Evolutionary conservation across 257 asterid genomes (phyloP).

Genomic region (Solanum corneliomulleri): DNA sequence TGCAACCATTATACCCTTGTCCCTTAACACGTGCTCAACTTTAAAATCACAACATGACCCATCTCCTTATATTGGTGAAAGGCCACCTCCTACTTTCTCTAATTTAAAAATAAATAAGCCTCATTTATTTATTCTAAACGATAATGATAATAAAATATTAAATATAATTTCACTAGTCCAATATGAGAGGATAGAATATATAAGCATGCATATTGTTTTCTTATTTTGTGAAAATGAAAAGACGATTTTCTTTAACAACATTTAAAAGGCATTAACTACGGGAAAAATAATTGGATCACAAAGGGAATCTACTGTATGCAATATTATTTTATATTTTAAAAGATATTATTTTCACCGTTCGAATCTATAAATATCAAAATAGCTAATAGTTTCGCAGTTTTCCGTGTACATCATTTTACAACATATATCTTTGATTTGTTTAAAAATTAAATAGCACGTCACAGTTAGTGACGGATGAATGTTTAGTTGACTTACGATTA

Average conservation of each 20-base stretch:
- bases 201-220: neutral
- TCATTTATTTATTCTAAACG: neutral
- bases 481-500: neutral
- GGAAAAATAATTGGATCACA: too few species aligned
- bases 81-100: neutral
- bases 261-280: neutral
- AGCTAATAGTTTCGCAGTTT: neutral
- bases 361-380: neutral
- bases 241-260: neutral
- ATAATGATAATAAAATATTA: too few species aligned
- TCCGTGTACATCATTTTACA: neutral
- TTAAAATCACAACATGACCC: neutral
- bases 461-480: neutral
- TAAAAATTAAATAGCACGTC: neutral
- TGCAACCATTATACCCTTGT: neutral
- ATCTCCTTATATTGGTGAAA: neutral
- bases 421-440: neutral
- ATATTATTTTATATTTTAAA: neutral
- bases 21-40: neutral
- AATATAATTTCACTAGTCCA: too few species aligned
- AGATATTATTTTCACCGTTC: neutral
- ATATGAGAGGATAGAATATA: neutral
- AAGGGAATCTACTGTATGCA: neutral
- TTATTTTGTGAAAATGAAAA: neutral
- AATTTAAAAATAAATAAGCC: neutral